Conservation (phyloP, 805 yeast species). For the Cyberlindnera petersonii region DNA sequence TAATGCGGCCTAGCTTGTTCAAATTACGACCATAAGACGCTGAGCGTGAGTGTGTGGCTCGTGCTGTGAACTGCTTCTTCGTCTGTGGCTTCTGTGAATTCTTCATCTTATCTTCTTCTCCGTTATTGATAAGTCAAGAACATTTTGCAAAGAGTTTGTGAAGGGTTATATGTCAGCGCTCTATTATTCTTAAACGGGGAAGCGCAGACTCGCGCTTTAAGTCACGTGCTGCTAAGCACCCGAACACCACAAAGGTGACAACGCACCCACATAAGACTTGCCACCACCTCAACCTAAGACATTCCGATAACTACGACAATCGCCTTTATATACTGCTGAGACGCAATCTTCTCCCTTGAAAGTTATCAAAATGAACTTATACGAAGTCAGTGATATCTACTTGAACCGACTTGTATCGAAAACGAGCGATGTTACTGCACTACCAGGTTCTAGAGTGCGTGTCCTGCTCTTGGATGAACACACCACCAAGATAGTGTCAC, state of each 20-base stretch:
- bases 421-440: conserved; percentile 14
- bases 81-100: conserved; percentile 15
- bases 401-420: conserved; percentile 36
- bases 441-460: conserved; percentile 44
- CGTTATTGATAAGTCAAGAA: background rate
- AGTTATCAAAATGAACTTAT: conserved; percentile 44
- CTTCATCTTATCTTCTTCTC: conserved; percentile 1
- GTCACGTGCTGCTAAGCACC: conserved; percentile 1
- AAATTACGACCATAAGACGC: conserved; percentile 27
- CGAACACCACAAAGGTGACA: conserved; percentile 2
- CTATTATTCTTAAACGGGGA: too few species aligned
- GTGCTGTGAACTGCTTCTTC: conserved; percentile 23
- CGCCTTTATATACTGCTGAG: too few species aligned
- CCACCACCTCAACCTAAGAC: background rate
- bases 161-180: too few species aligned
- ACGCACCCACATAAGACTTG: background rate
- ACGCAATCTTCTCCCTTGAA: too few species aligned
- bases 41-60: conserved; percentile 21
- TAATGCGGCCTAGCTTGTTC: conserved; percentile 22
- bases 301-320: too few species aligned
- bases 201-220: too few species aligned
- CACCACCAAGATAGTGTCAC: conserved; percentile 82
- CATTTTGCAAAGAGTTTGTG: too few species aligned
- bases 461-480: conserved; percentile 75
- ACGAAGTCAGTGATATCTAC: conserved; percentile 42